These are phyloP conservation scores for Lachancea thermotolerans DNA, from an alignment of 805 yeast genomes.

Conservation along the genomic window DNA sequence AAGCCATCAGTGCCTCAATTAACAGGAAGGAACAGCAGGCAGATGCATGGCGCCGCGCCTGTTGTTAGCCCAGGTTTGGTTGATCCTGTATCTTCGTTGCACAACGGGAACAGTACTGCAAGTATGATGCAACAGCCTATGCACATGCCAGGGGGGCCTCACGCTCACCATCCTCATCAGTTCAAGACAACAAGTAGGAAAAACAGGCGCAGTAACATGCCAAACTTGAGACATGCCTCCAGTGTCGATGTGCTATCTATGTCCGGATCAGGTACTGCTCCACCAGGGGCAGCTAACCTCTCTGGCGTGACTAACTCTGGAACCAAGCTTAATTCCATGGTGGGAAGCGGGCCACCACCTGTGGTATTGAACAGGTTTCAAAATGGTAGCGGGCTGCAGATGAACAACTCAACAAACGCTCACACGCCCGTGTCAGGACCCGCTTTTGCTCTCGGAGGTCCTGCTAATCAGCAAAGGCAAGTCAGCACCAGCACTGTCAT, in stretches of 20 bases:
- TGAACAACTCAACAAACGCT: constrained; percentile 10
- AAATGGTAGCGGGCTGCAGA: constrained; percentile 5
- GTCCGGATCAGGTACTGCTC: constrained; percentile 7
- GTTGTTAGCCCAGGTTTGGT: constrained; percentile 17
- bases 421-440: constrained; percentile 1
- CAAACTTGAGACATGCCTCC: constrained; percentile 29
- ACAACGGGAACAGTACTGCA: constrained; percentile 8
- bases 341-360: constrained; percentile 18
- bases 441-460: background rate
- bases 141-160: constrained; percentile 2
- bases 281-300: constrained; percentile 1
- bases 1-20: constrained; percentile 18
- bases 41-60: constrained; percentile 25
- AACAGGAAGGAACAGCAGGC: constrained; percentile 19
- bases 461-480: constrained; percentile 18
- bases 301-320: constrained; percentile 11
- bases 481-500: constrained; percentile 19
- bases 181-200: constrained; percentile 33
- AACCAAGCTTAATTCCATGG: constrained; percentile 24
- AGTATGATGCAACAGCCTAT: constrained; percentile 5
- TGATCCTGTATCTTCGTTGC: constrained; percentile 13
- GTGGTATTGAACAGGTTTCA: background rate
- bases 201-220: constrained; percentile 31
- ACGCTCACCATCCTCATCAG: constrained; percentile 11
- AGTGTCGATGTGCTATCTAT: constrained; percentile 14